These are phyloP conservation scores for Neonectria coccinea DNA, from an alignment of 2,329 filamentous ascomycete species.

Conservation along the genomic window DNA sequence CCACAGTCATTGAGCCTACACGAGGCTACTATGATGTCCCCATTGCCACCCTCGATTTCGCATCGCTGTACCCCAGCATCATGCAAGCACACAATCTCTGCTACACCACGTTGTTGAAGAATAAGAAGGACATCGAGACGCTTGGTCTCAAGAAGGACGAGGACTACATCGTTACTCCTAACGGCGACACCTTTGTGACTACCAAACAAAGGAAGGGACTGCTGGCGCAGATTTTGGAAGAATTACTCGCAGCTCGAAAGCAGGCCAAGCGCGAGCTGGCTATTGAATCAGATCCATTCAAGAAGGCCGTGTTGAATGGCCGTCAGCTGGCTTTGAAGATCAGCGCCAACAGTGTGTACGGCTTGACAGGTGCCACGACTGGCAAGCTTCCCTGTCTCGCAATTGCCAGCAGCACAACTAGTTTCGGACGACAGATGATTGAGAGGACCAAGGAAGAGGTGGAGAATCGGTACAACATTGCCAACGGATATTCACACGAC, in stretches of 20 bases:
- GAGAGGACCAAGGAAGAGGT: constrained; percentile 98
- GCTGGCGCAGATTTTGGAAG: constrained; percentile 94
- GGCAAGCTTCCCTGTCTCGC: constrained; percentile 95
- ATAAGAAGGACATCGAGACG: constrained; percentile 78
- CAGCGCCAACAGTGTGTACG: constrained; percentile 98
- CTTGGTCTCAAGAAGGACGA: constrained; percentile 85
- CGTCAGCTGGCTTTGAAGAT: constrained; percentile 95
- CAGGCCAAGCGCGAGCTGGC: constrained; percentile 92
- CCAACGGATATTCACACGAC: constrained; percentile 94
- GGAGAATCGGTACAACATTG: constrained; percentile 87
- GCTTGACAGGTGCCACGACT: constrained; percentile 93
- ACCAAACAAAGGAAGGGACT: constrained; percentile 90
- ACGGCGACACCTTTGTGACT: constrained; percentile 93
- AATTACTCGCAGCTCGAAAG: constrained; percentile 91
- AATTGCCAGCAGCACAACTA: constrained; percentile 96
- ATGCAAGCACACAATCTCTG: constrained; percentile 99
- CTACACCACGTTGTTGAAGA: constrained; percentile 85
- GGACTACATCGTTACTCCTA: constrained; percentile 96
- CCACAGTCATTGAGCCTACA: constrained; percentile 95
- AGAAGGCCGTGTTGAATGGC: constrained; percentile 97
- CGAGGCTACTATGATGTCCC: constrained; percentile 95
- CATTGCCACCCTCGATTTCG: constrained; percentile 97
- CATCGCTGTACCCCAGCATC: constrained; percentile 97
- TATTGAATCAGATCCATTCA: constrained; percentile 92
- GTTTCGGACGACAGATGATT: constrained; percentile 98